Conservation (phyloP, 2,329 filamentous ascomycete genomes). For the Sporothrix luriei region DNA sequence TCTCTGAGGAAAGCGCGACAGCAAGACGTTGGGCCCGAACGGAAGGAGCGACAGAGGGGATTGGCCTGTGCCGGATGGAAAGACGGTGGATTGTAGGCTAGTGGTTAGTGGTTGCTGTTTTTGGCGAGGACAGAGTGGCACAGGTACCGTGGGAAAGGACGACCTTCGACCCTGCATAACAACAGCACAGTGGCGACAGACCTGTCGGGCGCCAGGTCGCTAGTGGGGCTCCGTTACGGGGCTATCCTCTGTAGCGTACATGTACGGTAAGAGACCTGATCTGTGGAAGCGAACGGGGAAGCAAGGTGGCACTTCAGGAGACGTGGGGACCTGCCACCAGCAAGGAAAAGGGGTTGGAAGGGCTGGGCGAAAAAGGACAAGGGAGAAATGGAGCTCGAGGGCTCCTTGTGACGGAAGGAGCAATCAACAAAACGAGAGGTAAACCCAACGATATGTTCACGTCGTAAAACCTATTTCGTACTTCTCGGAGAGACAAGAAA, state of each 20-base stretch:
- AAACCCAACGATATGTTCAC: neutral
- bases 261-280: conserved; percentile 26
- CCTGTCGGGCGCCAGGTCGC: conserved; percentile 24
- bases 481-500: neutral
- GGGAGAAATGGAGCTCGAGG: neutral
- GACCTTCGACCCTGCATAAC: too few species aligned
- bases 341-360: conserved; percentile 11
- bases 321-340: conserved; percentile 24
- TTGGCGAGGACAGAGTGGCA: neutral
- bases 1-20: neutral
- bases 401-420: neutral
- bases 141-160: too few species aligned
- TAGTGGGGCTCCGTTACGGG: conserved; percentile 31
- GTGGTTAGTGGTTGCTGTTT: conserved; percentile 17
- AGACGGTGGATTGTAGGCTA: conserved; percentile 16
- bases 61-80: neutral
- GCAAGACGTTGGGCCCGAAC: neutral
- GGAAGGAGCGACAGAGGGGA: conserved; percentile 7
- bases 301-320: conserved; percentile 16
- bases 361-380: conserved; percentile 1
- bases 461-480: too few species aligned
- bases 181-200: too few species aligned
- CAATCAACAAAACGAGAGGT: neutral
- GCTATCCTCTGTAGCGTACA: conserved; percentile 20
- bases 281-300: conserved; percentile 13